phyloP scores from a whole-genome alignment of 2,329 filamentous ascomycete genomes.

The Calonectria fujianensis region DNA sequence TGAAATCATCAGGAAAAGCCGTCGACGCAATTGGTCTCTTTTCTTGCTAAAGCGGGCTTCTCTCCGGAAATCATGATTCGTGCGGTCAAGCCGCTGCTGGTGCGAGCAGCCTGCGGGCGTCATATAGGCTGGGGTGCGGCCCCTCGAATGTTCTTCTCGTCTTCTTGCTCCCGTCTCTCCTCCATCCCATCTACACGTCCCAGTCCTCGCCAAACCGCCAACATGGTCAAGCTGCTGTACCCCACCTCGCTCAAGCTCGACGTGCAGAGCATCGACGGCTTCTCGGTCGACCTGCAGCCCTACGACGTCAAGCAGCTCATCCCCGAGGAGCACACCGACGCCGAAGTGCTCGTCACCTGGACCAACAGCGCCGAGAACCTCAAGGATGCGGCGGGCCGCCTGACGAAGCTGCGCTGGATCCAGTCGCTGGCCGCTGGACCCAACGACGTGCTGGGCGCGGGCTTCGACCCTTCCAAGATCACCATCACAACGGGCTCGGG shows the following conservation, averaged over 20 bases:
- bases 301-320: constrained; percentile 76
- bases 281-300: constrained; percentile 73
- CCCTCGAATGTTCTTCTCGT: constrained; percentile 10
- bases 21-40: constrained; percentile 36
- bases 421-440: constrained; percentile 80
- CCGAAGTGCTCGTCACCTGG: constrained; percentile 78
- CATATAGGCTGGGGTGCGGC: constrained; percentile 42
- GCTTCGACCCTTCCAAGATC: constrained; percentile 72
- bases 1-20: constrained; percentile 23
- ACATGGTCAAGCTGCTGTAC: constrained; percentile 77
- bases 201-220: constrained; percentile 49
- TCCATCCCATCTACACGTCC: neutral
- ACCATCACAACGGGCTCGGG: constrained; percentile 77
- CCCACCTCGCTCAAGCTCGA: constrained; percentile 78
- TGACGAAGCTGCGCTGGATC: constrained; percentile 78
- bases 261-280: constrained; percentile 73
- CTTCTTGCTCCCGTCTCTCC: neutral
- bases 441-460: constrained; percentile 78
- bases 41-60: constrained; percentile 43
- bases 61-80: constrained; percentile 47
- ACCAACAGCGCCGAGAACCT: constrained; percentile 76
- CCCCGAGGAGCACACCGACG: constrained; percentile 75
- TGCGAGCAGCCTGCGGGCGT: constrained; percentile 15
- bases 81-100: constrained; percentile 18
- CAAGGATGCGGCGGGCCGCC: constrained; percentile 71